These are phyloP conservation scores for Fusarium nanum DNA, from an alignment of 2,329 filamentous ascomycete genomes.

Conservation along the genomic window DNA sequence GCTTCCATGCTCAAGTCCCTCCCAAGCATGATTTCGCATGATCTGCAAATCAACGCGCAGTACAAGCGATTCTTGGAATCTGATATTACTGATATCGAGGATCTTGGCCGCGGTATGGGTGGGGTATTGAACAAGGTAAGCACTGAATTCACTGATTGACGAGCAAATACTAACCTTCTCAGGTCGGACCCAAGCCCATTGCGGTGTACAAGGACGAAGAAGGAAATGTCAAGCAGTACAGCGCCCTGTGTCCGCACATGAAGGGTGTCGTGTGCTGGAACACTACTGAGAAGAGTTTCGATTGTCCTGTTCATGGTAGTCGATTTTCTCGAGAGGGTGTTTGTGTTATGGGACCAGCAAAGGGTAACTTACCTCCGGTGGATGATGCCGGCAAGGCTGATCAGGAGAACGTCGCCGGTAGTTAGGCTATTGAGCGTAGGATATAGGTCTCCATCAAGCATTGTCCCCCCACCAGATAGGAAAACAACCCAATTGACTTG, in stretches of 20 bases:
- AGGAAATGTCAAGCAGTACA: slow-evolving; percentile 62
- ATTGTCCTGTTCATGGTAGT: slow-evolving; percentile 63
- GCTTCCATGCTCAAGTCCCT: slow-evolving; percentile 58
- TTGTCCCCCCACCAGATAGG: not conserved
- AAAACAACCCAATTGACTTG: not conserved
- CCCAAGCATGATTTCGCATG: slow-evolving; percentile 60
- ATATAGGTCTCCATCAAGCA: no score
- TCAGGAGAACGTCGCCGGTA: slow-evolving; percentile 14
- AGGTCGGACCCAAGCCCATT: slow-evolving; percentile 54
- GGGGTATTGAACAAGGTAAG: slow-evolving; percentile 62
- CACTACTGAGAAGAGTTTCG: slow-evolving; percentile 62
- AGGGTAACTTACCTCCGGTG: slow-evolving; percentile 16
- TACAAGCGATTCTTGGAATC: slow-evolving; percentile 66
- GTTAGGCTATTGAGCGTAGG: not conserved
- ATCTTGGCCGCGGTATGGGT: slow-evolving; percentile 61
- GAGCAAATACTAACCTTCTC: not conserved
- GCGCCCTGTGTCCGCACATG: slow-evolving; percentile 67
- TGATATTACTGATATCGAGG: slow-evolving; percentile 68
- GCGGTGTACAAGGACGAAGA: slow-evolving; percentile 68
- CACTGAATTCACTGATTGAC: accelerated
- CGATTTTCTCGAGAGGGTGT: slow-evolving; percentile 47
- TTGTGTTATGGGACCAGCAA: slow-evolving; percentile 32
- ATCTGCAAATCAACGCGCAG: slow-evolving; percentile 65
- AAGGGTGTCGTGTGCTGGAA: slow-evolving; percentile 69
- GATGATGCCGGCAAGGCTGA: slow-evolving; percentile 10